These are phyloP conservation scores for Corchorus olitorius DNA, from an alignment of 345 rosid species.

Conservation along the genomic window DNA sequence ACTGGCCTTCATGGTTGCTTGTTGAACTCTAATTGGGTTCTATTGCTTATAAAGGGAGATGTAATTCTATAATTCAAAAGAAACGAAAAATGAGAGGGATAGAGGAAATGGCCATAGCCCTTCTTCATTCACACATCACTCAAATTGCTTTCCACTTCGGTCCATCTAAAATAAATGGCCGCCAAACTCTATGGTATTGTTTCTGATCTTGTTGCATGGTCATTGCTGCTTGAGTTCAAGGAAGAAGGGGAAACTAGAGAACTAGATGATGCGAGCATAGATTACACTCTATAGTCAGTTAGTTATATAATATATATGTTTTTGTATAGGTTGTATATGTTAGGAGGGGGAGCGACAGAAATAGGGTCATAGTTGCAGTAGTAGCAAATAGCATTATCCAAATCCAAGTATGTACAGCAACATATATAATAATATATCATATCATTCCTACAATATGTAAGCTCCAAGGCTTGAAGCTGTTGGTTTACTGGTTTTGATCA, in stretches of 20 bases:
- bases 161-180: not conserved
- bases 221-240: not conserved
- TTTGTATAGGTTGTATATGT: slow-evolving; percentile 10
- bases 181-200: not conserved
- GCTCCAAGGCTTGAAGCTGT: not conserved
- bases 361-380: not conserved
- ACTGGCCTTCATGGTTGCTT: not conserved
- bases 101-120: not conserved
- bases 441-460: not conserved
- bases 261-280: not conserved
- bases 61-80: not conserved
- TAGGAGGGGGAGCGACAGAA: not conserved
- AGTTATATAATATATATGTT: not conserved
- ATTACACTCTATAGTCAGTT: not conserved
- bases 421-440: not conserved
- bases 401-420: slow-evolving; percentile 9
- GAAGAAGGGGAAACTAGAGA: not conserved
- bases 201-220: not conserved
- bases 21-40: not conserved
- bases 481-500: not conserved
- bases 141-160: not conserved
- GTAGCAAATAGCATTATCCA: slow-evolving; percentile 6
- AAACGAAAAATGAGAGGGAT: not conserved
- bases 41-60: not conserved
- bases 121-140: not conserved